Evolutionary conservation across 768 basidiomycete genomes (phyloP).

Genomic region (Trametes elegans): DNA sequence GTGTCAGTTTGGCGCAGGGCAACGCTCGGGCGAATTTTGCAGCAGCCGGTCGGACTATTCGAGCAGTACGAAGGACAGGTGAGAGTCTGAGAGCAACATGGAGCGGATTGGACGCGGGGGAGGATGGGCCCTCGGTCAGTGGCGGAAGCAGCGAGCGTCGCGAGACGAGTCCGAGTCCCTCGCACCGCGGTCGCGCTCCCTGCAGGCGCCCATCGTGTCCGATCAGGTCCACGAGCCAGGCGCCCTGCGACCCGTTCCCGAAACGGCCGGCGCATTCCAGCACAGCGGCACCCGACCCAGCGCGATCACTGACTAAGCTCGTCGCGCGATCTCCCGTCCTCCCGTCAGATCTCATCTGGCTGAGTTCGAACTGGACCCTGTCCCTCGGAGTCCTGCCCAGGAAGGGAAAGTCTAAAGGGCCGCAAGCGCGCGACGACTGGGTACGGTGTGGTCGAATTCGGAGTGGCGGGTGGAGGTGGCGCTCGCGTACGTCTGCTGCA

Average conservation of each 20-base stretch:
- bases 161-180: too few species aligned
- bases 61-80: neutral
- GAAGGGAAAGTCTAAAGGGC: neutral
- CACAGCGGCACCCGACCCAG: neutral
- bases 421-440: constrained; percentile 9
- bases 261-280: neutral
- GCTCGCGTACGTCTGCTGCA: neutral
- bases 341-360: neutral
- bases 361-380: neutral
- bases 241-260: neutral
- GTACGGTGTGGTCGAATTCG: constrained; percentile 4
- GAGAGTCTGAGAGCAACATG: neutral
- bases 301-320: constrained; percentile 7
- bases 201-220: neutral
- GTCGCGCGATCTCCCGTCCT: neutral
- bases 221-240: neutral
- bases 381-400: neutral
- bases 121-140: neutral
- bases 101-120: neutral
- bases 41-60: neutral
- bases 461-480: neutral
- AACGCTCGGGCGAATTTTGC: neutral
- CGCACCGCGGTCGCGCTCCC: neutral
- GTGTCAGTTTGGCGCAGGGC: constrained; percentile 4
- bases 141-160: too few species aligned